Evolutionary conservation across 768 basidiomycete genomes (phyloP).

Genomic region (Calocybe gangraenosa): DNA sequence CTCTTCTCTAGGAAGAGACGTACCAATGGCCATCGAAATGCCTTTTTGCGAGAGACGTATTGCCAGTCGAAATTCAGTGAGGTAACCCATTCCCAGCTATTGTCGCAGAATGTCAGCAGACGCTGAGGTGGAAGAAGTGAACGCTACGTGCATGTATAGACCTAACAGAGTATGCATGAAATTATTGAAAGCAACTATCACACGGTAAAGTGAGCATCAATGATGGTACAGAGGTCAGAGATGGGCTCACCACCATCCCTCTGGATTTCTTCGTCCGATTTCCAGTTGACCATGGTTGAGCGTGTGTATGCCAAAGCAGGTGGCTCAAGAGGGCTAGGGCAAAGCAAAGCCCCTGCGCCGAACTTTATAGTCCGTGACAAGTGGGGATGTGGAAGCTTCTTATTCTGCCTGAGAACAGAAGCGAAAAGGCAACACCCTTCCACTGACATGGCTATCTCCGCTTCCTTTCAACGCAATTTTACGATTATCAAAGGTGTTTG

Average conservation of each 20-base stretch:
- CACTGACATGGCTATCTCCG: no score
- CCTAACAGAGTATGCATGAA: slow-evolving; percentile 60
- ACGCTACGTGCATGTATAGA: slow-evolving; percentile 47
- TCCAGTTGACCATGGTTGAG: slow-evolving; percentile 54
- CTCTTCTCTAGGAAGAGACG: slow-evolving; percentile 5
- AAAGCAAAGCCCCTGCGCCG: slow-evolving; percentile 1
- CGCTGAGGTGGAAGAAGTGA: no score
- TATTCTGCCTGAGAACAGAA: slow-evolving; percentile 12
- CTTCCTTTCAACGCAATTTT: no score
- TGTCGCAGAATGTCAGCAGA: no score
- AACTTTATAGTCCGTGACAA: slow-evolving; percentile 18
- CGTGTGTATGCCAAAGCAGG: slow-evolving; percentile 12
- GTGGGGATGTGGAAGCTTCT: slow-evolving; percentile 7
- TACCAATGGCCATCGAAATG: slow-evolving; percentile 69
- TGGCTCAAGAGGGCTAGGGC: slow-evolving; percentile 15
- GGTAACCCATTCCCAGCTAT: slow-evolving; percentile 65
- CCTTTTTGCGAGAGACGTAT: slow-evolving; percentile 50
- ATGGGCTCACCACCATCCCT: slow-evolving; percentile 42
- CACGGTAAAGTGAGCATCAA: not conserved
- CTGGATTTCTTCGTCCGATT: slow-evolving; percentile 39
- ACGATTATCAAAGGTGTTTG: no score
- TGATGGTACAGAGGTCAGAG: not conserved
- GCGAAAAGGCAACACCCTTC: slow-evolving; percentile 4
- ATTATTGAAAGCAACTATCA: slow-evolving; percentile 42
- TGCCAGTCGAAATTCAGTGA: slow-evolving; percentile 65